Base-by-base conservation (phyloP, 495 filamentous ascomycete genomes). In the Usnea hakonensis region DNA sequence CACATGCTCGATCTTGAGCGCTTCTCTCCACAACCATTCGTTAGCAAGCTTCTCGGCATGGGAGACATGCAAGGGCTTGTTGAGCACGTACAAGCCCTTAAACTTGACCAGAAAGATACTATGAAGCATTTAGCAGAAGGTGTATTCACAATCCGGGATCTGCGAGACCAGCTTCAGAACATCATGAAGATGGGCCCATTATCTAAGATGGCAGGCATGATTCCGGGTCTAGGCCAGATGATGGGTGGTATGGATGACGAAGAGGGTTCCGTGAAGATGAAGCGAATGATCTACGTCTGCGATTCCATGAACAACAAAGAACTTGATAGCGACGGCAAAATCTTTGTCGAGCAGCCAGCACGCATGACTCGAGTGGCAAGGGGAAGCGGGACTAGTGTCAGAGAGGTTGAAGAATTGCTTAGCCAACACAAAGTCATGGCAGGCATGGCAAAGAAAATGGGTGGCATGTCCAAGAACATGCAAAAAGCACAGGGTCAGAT, bases 111-210 rank as follows among this genome's bases (percentile, higher is more conserved):
- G 58, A 96, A 97, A 76, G 94, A 97, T 66, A 96, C 94, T 16
- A 97, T 97, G 82, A 97, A 97, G 80, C 92, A 99, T 74, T 92
- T 99, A 62, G 86, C 88, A 13, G 92, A 95, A 69, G 94, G 94
- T 55, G 91, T 96, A 64, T 99, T 97, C 77, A 96, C 95, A 0
- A 75, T 99, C 54, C 87, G 94, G 55, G 94, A 99, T 73, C 82
- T 99, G 64, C 85, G 95, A 35, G 94, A 97, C 69, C 95, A 99
- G 74, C 83, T 99, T 35, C 85, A 86, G 43, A 97, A 96, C 61
- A 96, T 99, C 72, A 97, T 97, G 92, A 99, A 99, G 76, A 97
- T 99, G 94, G 94, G 94, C 0, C 94, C 94, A 1, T 76, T 99
- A 16, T 91, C 87, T 40, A 99, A 99, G 75, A 92, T 99, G 81